Percentiles rank a stretch among this genome's conserved stretches.
Evolutionary conservation across 768 basidiomycete genomes (phyloP).

Genomic region (Gymnopilus dilepis): DNA sequence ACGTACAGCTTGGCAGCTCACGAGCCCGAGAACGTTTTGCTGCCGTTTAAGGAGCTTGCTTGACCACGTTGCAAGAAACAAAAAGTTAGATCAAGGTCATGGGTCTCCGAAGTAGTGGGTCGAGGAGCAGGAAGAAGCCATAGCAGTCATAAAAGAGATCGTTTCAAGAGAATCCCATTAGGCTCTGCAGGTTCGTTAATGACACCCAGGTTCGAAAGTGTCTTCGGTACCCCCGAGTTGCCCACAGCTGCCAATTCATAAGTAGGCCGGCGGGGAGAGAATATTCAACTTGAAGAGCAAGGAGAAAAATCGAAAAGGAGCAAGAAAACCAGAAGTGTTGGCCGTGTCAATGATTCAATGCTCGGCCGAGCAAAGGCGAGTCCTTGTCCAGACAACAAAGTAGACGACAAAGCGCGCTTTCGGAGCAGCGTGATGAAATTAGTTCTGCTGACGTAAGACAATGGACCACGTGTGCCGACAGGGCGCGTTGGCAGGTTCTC

Average conservation of each 20-base stretch:
- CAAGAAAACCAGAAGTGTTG: not conserved
- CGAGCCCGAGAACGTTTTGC: not conserved
- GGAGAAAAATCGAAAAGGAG: constrained; percentile 2
- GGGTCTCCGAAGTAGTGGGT: not conserved
- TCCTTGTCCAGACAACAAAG: too few species aligned
- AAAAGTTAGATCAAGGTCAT: not conserved
- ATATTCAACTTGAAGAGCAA: not conserved
- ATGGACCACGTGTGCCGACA: constrained; percentile 4
- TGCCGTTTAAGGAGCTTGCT: not conserved
- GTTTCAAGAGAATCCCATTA: not conserved
- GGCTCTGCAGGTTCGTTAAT: not conserved
- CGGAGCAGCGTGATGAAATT: too few species aligned
- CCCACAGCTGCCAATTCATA: not conserved
- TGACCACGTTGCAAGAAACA: not conserved
- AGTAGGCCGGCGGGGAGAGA: not conserved
- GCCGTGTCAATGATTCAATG: not conserved
- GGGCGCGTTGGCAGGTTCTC: not conserved
- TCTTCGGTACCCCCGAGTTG: not conserved
- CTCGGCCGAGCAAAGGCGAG: not conserved
- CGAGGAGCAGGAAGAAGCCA: not conserved
- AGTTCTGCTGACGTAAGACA: constrained; percentile 16
- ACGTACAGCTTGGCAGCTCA: constrained; percentile 1
- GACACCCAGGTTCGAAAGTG: not conserved
- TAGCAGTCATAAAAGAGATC: not conserved
- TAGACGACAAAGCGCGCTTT: too few species aligned